A percentile compares a stretch with the other conserved stretches of the same genome.
Evolutionary conservation across 257 asterid genomes (phyloP).

Genomic region (Salvia splendens): DNA sequence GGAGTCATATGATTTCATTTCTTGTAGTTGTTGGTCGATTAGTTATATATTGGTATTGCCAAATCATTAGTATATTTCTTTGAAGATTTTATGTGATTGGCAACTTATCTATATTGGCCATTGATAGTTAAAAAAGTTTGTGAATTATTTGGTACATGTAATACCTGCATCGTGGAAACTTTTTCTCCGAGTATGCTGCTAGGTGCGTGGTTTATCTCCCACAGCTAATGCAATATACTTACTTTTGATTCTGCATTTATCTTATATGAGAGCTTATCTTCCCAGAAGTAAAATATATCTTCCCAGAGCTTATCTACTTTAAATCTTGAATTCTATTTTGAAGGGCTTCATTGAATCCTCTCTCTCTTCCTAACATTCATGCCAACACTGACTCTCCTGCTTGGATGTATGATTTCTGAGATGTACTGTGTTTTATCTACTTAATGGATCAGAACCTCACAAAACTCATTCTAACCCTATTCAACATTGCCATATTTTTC

Average conservation of each 20-base stretch:
- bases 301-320: too few species aligned
- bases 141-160: not conserved
- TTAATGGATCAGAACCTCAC: too few species aligned
- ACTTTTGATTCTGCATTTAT: constrained; percentile 1
- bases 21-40: too few species aligned
- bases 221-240: not conserved
- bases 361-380: not conserved
- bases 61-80: not conserved
- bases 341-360: constrained; percentile 6
- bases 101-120: not conserved
- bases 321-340: constrained; percentile 4
- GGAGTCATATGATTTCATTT: too few species aligned
- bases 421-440: too few species aligned
- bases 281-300: not conserved
- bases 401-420: too few species aligned
- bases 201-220: constrained; percentile 33
- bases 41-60: not conserved
- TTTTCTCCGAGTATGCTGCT: constrained; percentile 58
- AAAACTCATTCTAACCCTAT: too few species aligned
- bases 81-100: not conserved
- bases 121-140: constrained; percentile 11
- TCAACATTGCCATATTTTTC: too few species aligned
- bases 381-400: not conserved
- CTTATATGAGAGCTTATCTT: not conserved
- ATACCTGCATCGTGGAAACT: constrained; percentile 35